phyloP scores from a whole-genome alignment of 176 grass and related monocot species.

The Leersia perrieri region DNA sequence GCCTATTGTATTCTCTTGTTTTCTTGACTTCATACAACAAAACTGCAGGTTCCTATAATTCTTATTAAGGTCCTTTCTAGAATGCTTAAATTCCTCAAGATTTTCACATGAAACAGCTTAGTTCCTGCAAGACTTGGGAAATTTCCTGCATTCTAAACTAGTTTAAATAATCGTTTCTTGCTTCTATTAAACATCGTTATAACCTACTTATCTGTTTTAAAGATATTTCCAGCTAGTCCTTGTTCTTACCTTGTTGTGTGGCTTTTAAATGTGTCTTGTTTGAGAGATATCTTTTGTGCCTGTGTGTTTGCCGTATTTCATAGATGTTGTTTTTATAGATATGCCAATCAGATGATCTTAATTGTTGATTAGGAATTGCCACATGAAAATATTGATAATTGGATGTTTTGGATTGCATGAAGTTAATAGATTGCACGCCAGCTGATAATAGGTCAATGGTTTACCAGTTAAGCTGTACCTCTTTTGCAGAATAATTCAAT shows the following conservation, averaged over 20 bases:
- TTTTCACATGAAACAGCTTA: neutral
- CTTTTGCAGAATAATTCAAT: neutral
- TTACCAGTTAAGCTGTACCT: neutral
- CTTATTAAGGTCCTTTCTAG: neutral
- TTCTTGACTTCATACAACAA: neutral
- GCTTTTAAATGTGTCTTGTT: neutral
- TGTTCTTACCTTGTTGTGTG: neutral
- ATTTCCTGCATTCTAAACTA: neutral
- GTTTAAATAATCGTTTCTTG: neutral
- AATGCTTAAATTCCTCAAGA: neutral
- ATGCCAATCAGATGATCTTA: neutral
- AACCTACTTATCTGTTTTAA: neutral
- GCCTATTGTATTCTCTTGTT: constrained; percentile 1
- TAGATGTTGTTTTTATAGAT: neutral
- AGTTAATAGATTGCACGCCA: neutral
- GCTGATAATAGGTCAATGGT: neutral
- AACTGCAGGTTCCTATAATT: neutral
- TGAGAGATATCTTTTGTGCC: neutral
- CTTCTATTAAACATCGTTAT: neutral
- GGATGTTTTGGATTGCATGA: constrained; percentile 1
- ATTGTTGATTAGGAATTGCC: neutral
- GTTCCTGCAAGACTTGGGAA: neutral
- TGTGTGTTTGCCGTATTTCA: neutral
- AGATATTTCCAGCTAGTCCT: neutral
- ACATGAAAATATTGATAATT: neutral